These are phyloP conservation scores for Plasmodium relictum DNA, from an alignment of 169 alveolate species.

Conservation along the genomic window DNA sequence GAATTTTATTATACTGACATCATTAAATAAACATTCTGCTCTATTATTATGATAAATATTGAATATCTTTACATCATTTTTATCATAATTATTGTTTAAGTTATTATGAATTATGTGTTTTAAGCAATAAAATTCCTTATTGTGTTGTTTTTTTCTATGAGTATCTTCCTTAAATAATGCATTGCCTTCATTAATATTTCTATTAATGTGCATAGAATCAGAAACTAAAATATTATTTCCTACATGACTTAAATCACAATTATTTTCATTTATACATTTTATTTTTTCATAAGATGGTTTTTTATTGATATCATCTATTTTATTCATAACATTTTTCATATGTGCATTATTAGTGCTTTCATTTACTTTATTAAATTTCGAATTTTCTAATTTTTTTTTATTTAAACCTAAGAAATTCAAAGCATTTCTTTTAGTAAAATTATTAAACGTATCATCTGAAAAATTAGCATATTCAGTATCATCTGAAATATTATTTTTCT, in stretches of 20 bases:
- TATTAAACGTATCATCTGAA: slow-evolving; percentile 13
- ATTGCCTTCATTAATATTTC: background rate
- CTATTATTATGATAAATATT: slow-evolving; percentile 77
- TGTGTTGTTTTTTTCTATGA: background rate
- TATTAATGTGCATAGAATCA: background rate
- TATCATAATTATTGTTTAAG: slow-evolving; percentile 73
- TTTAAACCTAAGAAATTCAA: slow-evolving; percentile 67
- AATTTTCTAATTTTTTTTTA: slow-evolving; percentile 23
- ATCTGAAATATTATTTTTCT: slow-evolving; percentile 21
- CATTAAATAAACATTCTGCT: slow-evolving; percentile 75
- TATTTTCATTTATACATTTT: background rate
- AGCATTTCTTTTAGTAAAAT: slow-evolving; percentile 63
- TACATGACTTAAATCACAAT: background rate
- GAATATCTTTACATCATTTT: slow-evolving; percentile 64
- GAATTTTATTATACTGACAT: slow-evolving; percentile 63
- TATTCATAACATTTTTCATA: background rate
- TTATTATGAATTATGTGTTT: slow-evolving; percentile 64
- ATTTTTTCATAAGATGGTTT: background rate
- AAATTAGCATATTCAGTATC: background rate
- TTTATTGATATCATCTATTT: background rate
- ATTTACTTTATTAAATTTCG: background rate
- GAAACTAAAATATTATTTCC: background rate
- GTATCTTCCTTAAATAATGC: background rate
- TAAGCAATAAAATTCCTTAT: slow-evolving; percentile 46
- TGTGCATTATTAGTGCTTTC: slow-evolving; percentile 44